A percentile compares a stretch with the other conserved stretches of the same genome.
These are phyloP conservation scores for Basipetospora chlamydospora DNA, from an alignment of 2,329 filamentous ascomycete species.

Conservation along the genomic window DNA sequence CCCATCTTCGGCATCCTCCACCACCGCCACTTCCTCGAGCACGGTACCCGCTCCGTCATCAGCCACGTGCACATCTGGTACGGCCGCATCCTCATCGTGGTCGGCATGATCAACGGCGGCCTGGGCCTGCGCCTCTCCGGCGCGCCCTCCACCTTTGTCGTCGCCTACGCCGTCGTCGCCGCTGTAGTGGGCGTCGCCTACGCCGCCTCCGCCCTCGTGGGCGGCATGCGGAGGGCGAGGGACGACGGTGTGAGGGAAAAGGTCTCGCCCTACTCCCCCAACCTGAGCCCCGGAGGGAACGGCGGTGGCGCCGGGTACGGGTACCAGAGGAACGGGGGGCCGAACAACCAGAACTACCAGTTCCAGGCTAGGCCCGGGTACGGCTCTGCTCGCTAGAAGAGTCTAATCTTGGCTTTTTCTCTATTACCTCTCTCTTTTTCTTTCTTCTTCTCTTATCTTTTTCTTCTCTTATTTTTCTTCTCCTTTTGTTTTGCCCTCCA, in stretches of 20 bases:
- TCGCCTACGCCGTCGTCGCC: slow-evolving; percentile 42
- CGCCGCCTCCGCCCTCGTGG: slow-evolving; percentile 13
- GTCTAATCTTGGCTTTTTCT: background rate
- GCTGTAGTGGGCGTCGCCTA: slow-evolving; percentile 34
- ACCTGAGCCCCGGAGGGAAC: background rate
- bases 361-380: slow-evolving; percentile 4
- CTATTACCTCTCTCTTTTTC: background rate
- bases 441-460: background rate
- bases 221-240: slow-evolving; percentile 2
- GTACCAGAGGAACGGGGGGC: background rate
- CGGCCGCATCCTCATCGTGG: slow-evolving; percentile 39
- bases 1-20: slow-evolving; percentile 43
- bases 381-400: background rate
- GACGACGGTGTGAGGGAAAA: background rate
- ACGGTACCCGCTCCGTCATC: slow-evolving; percentile 31
- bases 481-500: background rate
- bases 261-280: slow-evolving; percentile 1
- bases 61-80: slow-evolving; percentile 49
- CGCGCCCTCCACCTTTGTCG: slow-evolving; percentile 24
- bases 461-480: background rate
- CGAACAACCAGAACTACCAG: slow-evolving; percentile 4
- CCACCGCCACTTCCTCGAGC: slow-evolving; percentile 36
- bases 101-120: slow-evolving; percentile 50
- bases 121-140: slow-evolving; percentile 39
- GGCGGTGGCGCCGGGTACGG: background rate